Base-by-base conservation (phyloP, 768 basidiomycete species). In the Kwoniella sp. region DNA sequence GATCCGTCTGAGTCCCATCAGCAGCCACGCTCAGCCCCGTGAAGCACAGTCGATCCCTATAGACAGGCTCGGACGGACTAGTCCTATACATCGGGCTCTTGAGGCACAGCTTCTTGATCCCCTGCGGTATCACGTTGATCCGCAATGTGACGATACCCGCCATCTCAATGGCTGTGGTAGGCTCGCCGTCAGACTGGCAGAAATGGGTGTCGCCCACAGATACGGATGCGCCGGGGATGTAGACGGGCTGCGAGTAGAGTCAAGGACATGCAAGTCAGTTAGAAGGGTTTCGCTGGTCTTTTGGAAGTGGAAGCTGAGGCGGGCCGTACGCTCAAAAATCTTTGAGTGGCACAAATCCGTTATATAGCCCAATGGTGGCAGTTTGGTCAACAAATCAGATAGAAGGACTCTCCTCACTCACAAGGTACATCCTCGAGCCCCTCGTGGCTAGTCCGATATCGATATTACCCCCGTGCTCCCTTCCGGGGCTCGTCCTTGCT, bases 141-240 rank as follows among this genome's bases (percentile, higher is more conserved):
- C 83, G 87, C 75, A 91, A 86, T 5, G 89, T 90, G 69, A 90
- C 85, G 61, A 88, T 85, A 12, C 89, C 90, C 11, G 88, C 87
- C 88, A 90, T 90, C 75, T 90, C 89, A 60, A 90, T 90, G 2
- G 89, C 89, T 29, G 89, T 89, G 48, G 66, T 41, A 12, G 71
- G 53, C 52, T 78, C 71, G 55, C 71, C 88, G 82, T 90, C 90
- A 23, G 89, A 89, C 76, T 90, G 89, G 17, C 88, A 89, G 79
- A 90, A 90, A 73, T 91, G 90, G 26, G 90, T 81, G 75, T 90
- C 90, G 1, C 90, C 90, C 22, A 90, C 87, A 0, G 89, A 89
- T 2, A 91, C 82, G 65, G 90, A 89, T 1, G 90, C 90, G 4
- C 89, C 90, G 51, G 86, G 83, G 31, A 91, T 82, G 69, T 88